A percentile compares a stretch with the other conserved stretches of the same genome.
These are phyloP conservation scores for Aquilaria sinensis DNA, from an alignment of 345 rosid genomes.

Conservation along the genomic window DNA sequence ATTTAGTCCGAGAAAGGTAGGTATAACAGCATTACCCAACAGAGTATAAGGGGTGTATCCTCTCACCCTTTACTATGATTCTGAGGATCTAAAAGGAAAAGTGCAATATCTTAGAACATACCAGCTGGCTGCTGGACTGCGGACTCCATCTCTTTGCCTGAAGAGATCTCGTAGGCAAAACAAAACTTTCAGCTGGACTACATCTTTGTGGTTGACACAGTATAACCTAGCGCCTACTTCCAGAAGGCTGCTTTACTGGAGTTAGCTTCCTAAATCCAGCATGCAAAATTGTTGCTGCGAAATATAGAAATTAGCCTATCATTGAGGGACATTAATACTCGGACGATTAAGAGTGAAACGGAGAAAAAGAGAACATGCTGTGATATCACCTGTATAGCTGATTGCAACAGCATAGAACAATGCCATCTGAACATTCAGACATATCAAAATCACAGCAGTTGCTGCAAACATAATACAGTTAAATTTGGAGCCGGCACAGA, in stretches of 20 bases:
- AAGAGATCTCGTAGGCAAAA: too few species aligned
- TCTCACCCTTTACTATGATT: too few species aligned
- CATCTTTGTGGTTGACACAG: too few species aligned
- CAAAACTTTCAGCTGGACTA: too few species aligned
- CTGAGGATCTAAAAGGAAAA: too few species aligned
- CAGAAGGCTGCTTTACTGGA: conserved; percentile 44
- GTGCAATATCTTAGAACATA: too few species aligned
- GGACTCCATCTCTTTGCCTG: too few species aligned
- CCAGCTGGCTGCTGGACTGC: too few species aligned
- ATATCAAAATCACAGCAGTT: conserved; percentile 53
- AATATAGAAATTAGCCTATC: too few species aligned
- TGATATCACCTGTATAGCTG: conserved; percentile 62
- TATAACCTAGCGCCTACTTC: conserved; percentile 1
- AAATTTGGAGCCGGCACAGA: neutral
- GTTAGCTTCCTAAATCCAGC: conserved; percentile 78
- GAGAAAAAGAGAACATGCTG: neutral
- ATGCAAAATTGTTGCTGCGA: conserved; percentile 62
- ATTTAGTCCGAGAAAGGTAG: too few species aligned
- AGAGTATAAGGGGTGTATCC: too few species aligned
- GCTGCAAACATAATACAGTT: conserved; percentile 44
- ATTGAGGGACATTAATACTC: neutral
- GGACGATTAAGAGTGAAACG: neutral
- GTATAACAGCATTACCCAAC: too few species aligned
- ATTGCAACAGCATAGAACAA: conserved; percentile 57
- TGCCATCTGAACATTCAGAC: conserved; percentile 83